Evolutionary conservation across 2,329 filamentous ascomycete species (phyloP).

Genomic region (Fusarium kyushuense): DNA sequence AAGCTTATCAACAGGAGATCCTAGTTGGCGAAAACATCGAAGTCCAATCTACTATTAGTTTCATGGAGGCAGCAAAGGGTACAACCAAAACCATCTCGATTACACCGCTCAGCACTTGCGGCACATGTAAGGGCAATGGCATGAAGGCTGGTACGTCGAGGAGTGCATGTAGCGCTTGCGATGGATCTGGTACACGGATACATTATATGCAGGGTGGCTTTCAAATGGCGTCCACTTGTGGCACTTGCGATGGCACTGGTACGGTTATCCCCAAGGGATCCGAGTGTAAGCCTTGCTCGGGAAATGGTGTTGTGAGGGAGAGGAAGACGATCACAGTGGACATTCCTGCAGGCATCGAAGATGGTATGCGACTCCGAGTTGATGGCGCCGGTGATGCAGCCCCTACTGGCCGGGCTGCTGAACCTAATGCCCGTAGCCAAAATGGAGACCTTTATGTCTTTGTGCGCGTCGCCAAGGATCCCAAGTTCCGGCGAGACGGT

Average conservation of each 20-base stretch:
- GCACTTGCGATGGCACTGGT: constrained; percentile 82
- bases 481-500: constrained; percentile 88
- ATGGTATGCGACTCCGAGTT: constrained; percentile 91
- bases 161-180: constrained; percentile 80
- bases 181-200: constrained; percentile 86
- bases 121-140: constrained; percentile 85
- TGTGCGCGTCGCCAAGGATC: constrained; percentile 88
- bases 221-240: constrained; percentile 93
- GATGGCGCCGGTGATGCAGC: constrained; percentile 90
- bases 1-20: constrained; percentile 81
- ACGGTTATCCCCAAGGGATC: constrained; percentile 80
- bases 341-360: constrained; percentile 94
- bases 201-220: constrained; percentile 94
- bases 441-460: constrained; percentile 92
- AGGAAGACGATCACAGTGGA: constrained; percentile 87
- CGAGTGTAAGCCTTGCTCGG: constrained; percentile 83
- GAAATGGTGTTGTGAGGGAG: constrained; percentile 86
- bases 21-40: constrained; percentile 97
- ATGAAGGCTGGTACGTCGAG: constrained; percentile 83
- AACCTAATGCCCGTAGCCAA: constrained; percentile 72
- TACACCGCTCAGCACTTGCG: constrained; percentile 83
- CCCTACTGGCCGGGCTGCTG: constrained; percentile 75
- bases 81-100: constrained; percentile 88
- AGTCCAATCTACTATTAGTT: constrained; percentile 90
- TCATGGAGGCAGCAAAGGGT: constrained; percentile 96